Base-by-base conservation (phyloP, 192 early-diverging fungal species). In the Kickxella alabastrina region DNA sequence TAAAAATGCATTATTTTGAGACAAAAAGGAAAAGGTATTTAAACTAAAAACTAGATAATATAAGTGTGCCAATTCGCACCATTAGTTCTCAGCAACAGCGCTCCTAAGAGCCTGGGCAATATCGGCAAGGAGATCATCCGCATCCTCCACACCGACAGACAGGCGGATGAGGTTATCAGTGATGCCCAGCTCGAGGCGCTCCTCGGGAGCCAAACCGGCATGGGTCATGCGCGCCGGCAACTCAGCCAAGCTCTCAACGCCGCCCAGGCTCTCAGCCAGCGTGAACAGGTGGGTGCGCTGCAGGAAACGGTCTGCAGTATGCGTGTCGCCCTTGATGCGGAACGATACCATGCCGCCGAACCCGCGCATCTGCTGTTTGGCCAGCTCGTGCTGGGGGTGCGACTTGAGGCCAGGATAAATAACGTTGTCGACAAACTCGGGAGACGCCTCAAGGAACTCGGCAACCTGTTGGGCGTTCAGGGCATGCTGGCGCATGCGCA, bases 311-410 rank as follows among this genome's bases (percentile, higher is more conserved):
- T 96, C 92, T 49, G 88, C 89, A 4, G 83, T 84, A 15, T 80
- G 77, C 1, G 92, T 74, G 61, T 82, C 75, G 41, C 90, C 92
- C 65, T 85, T 88, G 69, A 96, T 85, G 24, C 91, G 80, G 86
- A 99, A 96, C 19, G 87, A 87, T 23, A 99, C 75, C 94, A 99
- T 99, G 23, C 94, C 94, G 58, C 95, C 93, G 55, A 92, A 99
- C 2, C 96, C 96, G 43, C 77, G 78, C 66, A 88, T 86, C 65
- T 99, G 96, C 1, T 79, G 78, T 68, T 83, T 82, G 24, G 96
- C 96, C 32, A 99, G 81, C 22, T 75, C 83, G 77, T 99, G 93
- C 77, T 96, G 92, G 23, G 83, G 85, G 80, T 99, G 96, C 42
- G 85, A 87, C 19, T 77, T 54, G 28, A 99, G 80, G 14, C 96